A percentile compares a stretch with the other conserved stretches of the same genome.
These are phyloP conservation scores for Henckelia pumila DNA, from an alignment of 257 asterid species.

Conservation along the genomic window DNA sequence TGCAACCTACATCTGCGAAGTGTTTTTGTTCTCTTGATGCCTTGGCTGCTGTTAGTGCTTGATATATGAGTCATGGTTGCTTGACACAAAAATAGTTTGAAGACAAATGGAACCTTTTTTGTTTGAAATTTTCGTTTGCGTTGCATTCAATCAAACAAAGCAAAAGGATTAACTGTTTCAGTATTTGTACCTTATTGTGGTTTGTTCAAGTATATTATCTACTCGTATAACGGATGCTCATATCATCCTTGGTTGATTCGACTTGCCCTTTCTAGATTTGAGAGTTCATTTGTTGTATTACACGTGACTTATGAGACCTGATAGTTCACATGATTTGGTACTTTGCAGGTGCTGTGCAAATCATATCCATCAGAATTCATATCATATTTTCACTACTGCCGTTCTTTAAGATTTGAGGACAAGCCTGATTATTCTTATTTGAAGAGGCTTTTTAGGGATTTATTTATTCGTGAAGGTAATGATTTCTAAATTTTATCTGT, in stretches of 20 bases:
- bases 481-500: not conserved
- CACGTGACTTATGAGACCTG: not conserved
- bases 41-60: not conserved
- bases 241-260: not conserved
- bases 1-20: not conserved
- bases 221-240: not conserved
- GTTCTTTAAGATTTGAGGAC: conserved; percentile 57
- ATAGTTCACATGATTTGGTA: not conserved
- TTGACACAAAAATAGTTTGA: not conserved
- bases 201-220: not conserved
- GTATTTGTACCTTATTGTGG: not conserved
- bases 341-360: not conserved
- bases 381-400: conserved; percentile 59
- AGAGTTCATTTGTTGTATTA: not conserved
- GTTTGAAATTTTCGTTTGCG: not conserved
- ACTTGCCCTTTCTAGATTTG: not conserved
- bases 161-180: not conserved
- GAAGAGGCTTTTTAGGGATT: conserved; percentile 57
- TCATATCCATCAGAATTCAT: conserved; percentile 50
- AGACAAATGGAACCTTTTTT: not conserved
- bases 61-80: not conserved
- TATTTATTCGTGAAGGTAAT: conserved; percentile 50
- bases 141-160: not conserved
- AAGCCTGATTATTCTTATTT: conserved; percentile 58
- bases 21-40: not conserved